These are phyloP conservation scores for Pseudogymnoascus sp. DNA, from an alignment of 2,329 filamentous ascomycete genomes.

Conservation along the genomic window DNA sequence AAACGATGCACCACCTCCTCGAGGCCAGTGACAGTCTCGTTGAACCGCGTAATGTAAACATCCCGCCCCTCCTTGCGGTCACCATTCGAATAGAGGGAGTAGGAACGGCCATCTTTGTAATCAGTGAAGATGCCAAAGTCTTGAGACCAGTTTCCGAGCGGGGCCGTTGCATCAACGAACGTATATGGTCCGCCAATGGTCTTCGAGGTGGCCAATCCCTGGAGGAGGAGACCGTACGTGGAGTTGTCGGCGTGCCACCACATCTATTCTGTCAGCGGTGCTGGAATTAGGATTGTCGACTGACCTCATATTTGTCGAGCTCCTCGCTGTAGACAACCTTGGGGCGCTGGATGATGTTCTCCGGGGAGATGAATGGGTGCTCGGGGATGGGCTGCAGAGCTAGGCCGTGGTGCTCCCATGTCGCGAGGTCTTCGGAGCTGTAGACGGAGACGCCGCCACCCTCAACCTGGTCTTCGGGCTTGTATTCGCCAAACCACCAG, in stretches of 20 bases:
- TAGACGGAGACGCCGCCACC: slow-evolving; percentile 53
- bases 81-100: slow-evolving; percentile 52
- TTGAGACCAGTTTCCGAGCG: slow-evolving; percentile 54
- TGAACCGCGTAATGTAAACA: slow-evolving; percentile 47
- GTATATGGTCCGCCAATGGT: slow-evolving; percentile 31
- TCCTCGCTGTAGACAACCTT: slow-evolving; percentile 52
- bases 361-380: slow-evolving; percentile 45
- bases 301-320: slow-evolving; percentile 47
- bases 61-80: slow-evolving; percentile 46
- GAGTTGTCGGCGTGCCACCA: slow-evolving; percentile 54
- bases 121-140: slow-evolving; percentile 55
- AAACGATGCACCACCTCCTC: slow-evolving; percentile 46
- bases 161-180: slow-evolving; percentile 42
- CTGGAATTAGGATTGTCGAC: slow-evolving; percentile 9
- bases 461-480: slow-evolving; percentile 47
- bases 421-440: slow-evolving; percentile 51
- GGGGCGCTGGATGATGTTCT: slow-evolving; percentile 52
- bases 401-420: slow-evolving; percentile 49
- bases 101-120: slow-evolving; percentile 46
- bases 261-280: slow-evolving; percentile 32
- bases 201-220: slow-evolving; percentile 46
- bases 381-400: slow-evolving; percentile 47
- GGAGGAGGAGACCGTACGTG: slow-evolving; percentile 46
- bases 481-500: slow-evolving; percentile 56
- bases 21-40: slow-evolving; percentile 42